Percentiles rank a stretch among this genome's conserved stretches.
Conservation (phyloP, 208 protist species). For the Trypanosoma caninum region DNA sequence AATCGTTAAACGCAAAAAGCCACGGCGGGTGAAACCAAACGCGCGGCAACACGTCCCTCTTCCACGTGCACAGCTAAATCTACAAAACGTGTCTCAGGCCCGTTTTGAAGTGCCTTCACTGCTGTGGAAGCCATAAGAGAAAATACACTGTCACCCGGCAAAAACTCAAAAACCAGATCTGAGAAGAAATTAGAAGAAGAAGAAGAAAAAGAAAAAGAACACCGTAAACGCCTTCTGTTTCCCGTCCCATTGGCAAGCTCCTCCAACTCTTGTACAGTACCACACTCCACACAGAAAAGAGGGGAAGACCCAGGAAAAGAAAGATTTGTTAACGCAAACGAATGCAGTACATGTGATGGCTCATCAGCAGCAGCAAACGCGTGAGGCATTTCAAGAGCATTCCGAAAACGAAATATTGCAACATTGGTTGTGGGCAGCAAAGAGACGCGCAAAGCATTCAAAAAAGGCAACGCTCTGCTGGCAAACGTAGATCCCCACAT, state of each 20-base stretch:
- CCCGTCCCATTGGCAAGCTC: neutral
- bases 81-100: constrained; percentile 14
- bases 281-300: constrained; percentile 23
- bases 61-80: constrained; percentile 13
- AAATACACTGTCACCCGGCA: neutral
- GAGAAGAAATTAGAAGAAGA: no score
- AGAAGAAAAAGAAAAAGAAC: constrained; percentile 5
- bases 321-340: constrained; percentile 10
- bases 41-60: neutral
- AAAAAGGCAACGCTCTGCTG: constrained; percentile 31
- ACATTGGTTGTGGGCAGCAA: neutral
- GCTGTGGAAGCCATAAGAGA: neutral
- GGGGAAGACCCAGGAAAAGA: constrained; percentile 6
- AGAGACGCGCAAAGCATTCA: constrained; percentile 24
- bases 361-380: constrained; percentile 15
- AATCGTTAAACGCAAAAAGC: no score
- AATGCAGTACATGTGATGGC: constrained; percentile 12
- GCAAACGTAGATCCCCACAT: constrained; percentile 12
- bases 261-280: constrained; percentile 24
- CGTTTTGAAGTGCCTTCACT: neutral
- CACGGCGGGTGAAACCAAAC: neutral
- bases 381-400: constrained; percentile 14
- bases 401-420: constrained; percentile 22
- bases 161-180: constrained; percentile 2
- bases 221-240: neutral